Conservation (phyloP, 306 rosid species). For the Potentilla sterilis region DNA sequence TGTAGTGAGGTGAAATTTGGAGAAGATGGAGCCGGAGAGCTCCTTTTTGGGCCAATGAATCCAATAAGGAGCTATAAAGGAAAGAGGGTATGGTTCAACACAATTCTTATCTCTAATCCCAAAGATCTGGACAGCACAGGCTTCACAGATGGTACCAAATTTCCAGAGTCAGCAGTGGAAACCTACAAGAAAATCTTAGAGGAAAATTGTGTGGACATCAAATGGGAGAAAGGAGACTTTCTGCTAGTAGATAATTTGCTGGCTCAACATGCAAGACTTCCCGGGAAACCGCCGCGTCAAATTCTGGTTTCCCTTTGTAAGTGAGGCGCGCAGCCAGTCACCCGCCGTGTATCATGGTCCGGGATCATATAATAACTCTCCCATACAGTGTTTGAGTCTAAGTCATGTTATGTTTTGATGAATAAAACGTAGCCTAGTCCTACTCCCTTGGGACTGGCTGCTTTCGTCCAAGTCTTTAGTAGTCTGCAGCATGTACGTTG, state of each 20-base stretch:
- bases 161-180: not conserved
- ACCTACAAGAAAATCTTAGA: not conserved
- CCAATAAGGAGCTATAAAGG: not conserved
- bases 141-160: not conserved
- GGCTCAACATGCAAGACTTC: slow-evolving; percentile 1
- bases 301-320: not conserved
- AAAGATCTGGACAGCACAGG: not conserved
- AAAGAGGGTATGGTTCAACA: not conserved
- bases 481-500: too few species aligned
- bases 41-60: not conserved
- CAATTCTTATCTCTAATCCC: not conserved
- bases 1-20: slow-evolving; percentile 1
- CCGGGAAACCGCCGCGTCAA: not conserved
- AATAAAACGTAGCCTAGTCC: too few species aligned
- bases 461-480: too few species aligned
- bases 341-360: too few species aligned
- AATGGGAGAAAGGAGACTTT: not conserved
- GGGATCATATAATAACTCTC: too few species aligned
- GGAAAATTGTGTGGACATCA: slow-evolving; percentile 6
- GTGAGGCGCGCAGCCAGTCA: too few species aligned
- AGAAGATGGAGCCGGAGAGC: not conserved
- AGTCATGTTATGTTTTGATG: too few species aligned
- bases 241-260: not conserved
- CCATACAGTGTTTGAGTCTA: too few species aligned
- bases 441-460: too few species aligned